Evolutionary conservation across 768 basidiomycete genomes (phyloP).

Genomic region (Agrocybe pediades): DNA sequence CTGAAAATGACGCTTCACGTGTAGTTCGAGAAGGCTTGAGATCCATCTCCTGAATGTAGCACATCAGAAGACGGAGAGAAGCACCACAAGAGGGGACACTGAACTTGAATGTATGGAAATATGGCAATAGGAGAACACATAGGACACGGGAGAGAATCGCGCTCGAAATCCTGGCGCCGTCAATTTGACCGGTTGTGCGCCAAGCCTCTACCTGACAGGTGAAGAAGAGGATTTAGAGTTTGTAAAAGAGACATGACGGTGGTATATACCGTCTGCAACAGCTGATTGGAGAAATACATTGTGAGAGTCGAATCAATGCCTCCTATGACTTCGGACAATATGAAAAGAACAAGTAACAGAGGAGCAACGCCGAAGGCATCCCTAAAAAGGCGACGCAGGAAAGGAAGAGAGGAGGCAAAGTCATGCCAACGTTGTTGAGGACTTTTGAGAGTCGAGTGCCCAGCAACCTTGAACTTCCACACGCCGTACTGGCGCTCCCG

Average conservation of each 20-base stretch:
- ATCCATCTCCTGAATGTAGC: not conserved
- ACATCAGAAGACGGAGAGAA: not conserved
- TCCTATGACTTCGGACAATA: constrained; percentile 5
- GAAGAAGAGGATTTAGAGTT: too few relatives aligned
- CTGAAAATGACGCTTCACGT: constrained; percentile 8
- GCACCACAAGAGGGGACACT: not conserved
- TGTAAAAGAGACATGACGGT: not conserved
- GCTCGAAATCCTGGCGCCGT: not conserved
- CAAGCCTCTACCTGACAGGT: constrained; percentile 1
- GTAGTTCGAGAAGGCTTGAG: not conserved
- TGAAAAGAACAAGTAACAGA: constrained; percentile 1
- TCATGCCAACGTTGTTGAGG: not conserved
- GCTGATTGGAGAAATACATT: constrained; percentile 11
- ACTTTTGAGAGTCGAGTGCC: too few relatives aligned
- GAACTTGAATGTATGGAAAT: not conserved
- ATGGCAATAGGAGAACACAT: not conserved
- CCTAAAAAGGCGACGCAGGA: constrained; percentile 14
- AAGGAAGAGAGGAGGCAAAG: constrained; percentile 9
- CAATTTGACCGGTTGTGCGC: not conserved
- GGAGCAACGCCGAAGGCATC: constrained; percentile 10
- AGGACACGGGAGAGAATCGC: not conserved
- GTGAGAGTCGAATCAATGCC: constrained; percentile 9
- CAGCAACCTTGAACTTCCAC: constrained; percentile 9
- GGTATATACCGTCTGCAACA: constrained; percentile 10
- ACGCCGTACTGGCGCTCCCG: not conserved